Conservation (phyloP, 495 filamentous ascomycete genomes). For the Halenospora varia region DNA sequence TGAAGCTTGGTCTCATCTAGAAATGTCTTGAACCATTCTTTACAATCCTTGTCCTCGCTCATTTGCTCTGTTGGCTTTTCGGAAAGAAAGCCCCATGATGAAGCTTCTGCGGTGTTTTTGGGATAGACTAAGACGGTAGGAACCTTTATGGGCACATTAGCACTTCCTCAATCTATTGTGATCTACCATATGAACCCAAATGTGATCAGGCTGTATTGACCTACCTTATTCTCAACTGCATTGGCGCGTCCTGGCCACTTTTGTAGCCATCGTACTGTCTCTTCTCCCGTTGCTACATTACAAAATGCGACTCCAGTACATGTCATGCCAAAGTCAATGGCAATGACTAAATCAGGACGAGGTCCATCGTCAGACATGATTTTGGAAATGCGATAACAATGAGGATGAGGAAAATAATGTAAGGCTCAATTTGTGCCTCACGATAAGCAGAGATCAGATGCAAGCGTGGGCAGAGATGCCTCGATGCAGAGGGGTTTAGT, state of each 20-base stretch:
- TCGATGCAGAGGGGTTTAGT: too few species aligned
- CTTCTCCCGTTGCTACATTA: conserved; percentile 25
- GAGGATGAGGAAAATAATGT: neutral
- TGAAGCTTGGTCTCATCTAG: conserved; percentile 30
- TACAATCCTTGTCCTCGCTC: conserved; percentile 27
- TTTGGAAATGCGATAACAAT: neutral
- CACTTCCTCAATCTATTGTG: too few species aligned
- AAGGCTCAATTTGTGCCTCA: neutral
- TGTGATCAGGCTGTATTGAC: neutral
- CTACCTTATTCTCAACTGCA: conserved; percentile 37
- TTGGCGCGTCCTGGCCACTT: conserved; percentile 36
- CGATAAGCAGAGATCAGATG: too few species aligned
- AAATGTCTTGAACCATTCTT: conserved; percentile 41
- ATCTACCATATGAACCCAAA: too few species aligned
- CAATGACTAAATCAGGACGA: conserved; percentile 33
- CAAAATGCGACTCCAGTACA: conserved; percentile 36
- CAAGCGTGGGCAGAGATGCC: too few species aligned
- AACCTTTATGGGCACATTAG: conserved; percentile 16
- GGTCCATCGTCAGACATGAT: conserved; percentile 9
- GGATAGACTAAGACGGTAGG: conserved; percentile 39
- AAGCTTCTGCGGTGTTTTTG: conserved; percentile 20
- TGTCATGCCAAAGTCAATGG: conserved; percentile 42
- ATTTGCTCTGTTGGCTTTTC: conserved; percentile 25
- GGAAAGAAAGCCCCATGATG: conserved; percentile 38
- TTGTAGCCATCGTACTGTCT: conserved; percentile 33